These are phyloP conservation scores for Lactarius vividus DNA, from an alignment of 768 basidiomycete species.

Conservation along the genomic window DNA sequence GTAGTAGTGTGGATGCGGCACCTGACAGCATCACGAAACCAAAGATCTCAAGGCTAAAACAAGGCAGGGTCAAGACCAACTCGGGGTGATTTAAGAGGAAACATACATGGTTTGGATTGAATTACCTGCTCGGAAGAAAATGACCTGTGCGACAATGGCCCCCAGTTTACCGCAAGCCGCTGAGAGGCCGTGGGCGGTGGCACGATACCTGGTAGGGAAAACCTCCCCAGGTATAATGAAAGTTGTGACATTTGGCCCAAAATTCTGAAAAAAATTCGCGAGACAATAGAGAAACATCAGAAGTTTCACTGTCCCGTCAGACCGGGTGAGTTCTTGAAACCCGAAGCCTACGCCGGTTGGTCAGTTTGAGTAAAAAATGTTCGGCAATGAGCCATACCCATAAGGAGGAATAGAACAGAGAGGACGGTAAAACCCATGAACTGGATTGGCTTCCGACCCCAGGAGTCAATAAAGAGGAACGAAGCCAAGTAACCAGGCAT, in stretches of 20 bases:
- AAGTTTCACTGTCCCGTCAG: conserved; percentile 29
- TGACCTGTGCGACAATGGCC: conserved; percentile 42
- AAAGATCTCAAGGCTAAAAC: conserved; percentile 41
- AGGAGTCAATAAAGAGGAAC: conserved; percentile 66
- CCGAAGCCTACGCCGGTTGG: conserved; percentile 30
- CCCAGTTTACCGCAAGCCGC: conserved; percentile 46
- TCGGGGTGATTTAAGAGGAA: conserved; percentile 12
- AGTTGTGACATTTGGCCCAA: conserved; percentile 44
- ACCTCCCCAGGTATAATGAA: conserved; percentile 46
- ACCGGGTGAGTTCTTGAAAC: conserved; percentile 33
- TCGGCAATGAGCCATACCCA: conserved; percentile 48
- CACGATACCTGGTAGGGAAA: conserved; percentile 46
- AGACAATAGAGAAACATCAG: conserved; percentile 43
- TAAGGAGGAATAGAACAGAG: conserved; percentile 61
- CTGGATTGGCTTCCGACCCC: conserved; percentile 83
- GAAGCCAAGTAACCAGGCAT: conserved; percentile 75
- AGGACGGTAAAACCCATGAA: conserved; percentile 72
- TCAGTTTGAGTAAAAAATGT: neutral
- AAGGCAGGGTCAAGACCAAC: neutral
- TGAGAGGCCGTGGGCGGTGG: conserved; percentile 44
- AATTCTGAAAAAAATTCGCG: conserved; percentile 45
- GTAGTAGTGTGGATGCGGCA: conserved; percentile 40
- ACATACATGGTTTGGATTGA: conserved; percentile 38
- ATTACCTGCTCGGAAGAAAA: conserved; percentile 30
- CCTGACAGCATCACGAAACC: conserved; percentile 49